Base-by-base conservation (phyloP, 352 stramenopile species). In the Phytophthora citricola region DNA sequence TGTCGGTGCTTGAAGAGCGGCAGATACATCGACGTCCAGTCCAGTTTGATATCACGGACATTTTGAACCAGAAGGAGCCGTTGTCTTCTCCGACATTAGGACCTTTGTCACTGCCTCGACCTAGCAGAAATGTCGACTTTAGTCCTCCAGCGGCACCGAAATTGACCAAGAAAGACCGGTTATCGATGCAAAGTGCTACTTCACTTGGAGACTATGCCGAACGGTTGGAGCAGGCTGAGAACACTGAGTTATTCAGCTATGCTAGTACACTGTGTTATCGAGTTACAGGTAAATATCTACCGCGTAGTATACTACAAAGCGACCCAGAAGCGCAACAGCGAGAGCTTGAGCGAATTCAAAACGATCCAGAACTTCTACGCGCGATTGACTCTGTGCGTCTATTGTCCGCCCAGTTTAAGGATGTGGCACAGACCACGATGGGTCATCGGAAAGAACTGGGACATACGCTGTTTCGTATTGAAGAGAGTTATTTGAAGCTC, bases 401-500 rank as follows among this genome's bases (percentile, higher is more conserved):
- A 3, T 60, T 93, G 10, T 91, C 85, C 0, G 73, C 76, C 10
- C 80, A 93, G 48, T 93, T 93, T 74, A 90, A 93, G 32, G 68
- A 75, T 7, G 64, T 88, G 12, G 85, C 85, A 1, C 79, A 81
- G 17, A 76, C 78, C 27, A 83, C 82, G 2, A 76, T 91, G 53
- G 82, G 82, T 0, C 85, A 93, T 26, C 80, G 85, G 4, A 86
- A 78, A 47, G 82, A 90, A 40, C 63, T 93, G 1, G 85, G 85
- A 0, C 82, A 90, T 40, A 60, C 78, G 12, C 62, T 93, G 9
- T 80, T 93, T 40, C 83, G 81, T 4, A 89, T 93, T 27, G 82
- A 93, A 68, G 81, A 89, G 47, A 90, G 66, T 48, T 93, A 93
- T 48, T 57, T 93, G 39, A 87, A 87, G 43, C 69, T 91, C 1